Base-by-base conservation (phyloP, 495 filamentous ascomycete genomes). In the Aspergillus panamensis region DNA sequence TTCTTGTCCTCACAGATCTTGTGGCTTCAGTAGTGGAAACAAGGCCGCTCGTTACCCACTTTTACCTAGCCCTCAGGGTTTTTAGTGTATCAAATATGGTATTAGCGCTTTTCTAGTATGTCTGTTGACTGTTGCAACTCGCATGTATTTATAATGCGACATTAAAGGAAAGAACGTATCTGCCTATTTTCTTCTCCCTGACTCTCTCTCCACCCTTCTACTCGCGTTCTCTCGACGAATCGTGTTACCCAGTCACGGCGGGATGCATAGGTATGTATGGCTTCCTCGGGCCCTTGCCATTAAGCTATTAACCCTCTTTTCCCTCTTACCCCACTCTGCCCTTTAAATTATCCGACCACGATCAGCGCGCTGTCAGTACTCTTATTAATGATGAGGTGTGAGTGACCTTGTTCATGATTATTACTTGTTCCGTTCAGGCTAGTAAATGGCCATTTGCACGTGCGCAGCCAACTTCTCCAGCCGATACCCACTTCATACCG, bases 71-170 rank as follows among this genome's bases (percentile, higher is more conserved):
- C 40, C 48, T n/a, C 52, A 21, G 48, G 55, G 48, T 56, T 56
- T 37, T 61, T 56, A 51, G 45, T 62, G 62, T 59, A 59, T 65
- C 52, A 40, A 57, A 59, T 29, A 58, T 48, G 44, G 58, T 51
- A 59, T 61, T 58, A 48, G 52, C 51, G 20, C 42, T 50, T n/a
- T n/a, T 58, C 30, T 47, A 52, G 42, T 19, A 33, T 52, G 30
- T 29, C 44, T 30, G 14, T 30, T 52, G 30, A 17, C 44, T 30
- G 14, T 30, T 47, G 55, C 52, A 57, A 13, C 5, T 25, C 25
- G 25, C 2, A 25, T 54, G 33, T 57, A 57, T 53, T 48, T 50
- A 61, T 42, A 51, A 48, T 19, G 37, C 43, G 35, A 58, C 39
- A 32, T 21, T 57, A 20, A 50, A 31, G 45, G 16, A 13, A 32